Evolutionary conservation across 768 basidiomycete species (phyloP), one percentile per base, ranked within the genome.

Genomic region (Serendipita indica): DNA sequence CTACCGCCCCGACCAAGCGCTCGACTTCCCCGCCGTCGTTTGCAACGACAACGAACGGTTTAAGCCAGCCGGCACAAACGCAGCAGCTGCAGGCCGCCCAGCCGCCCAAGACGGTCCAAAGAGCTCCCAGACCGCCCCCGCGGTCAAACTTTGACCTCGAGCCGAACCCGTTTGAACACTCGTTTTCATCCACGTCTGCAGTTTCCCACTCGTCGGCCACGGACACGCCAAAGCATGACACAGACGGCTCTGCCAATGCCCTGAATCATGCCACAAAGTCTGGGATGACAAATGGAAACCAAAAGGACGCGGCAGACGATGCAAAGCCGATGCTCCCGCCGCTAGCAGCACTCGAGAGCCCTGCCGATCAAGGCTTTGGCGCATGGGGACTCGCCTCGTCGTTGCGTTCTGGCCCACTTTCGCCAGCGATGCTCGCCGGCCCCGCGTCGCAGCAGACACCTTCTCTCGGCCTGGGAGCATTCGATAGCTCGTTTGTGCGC

Each of bases 111-210:
- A n/a, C 18, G 41, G 18, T 5, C n/a, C 7, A 6, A n/a, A 60
- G 37, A 33, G 52, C 57, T 39, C 43, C 33, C 25, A 56, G 57
- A 22, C 64, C 61, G 18, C 62, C 79, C 68, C 79, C 74, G 25
- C 76, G 81, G 66, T 78, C 77, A 14, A 83, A 84, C 66, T 83
- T 86, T 69, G 75, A 78, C 68, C 77, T 86, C 33, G 91, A 94
- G 66, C 86, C 85, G 0, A 94, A 94, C 68, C 91, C 92, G 0
- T 96, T 96, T 67, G 94, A 99, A 67, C 88, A 91, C 71, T 92
- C 89, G 58, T 98, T 98, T 69, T 83, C 84, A 33, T 69, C 73
- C 58, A 63, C 72, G 52, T 65, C 69, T 32, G 66, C 72, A 58
- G 61, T 59, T 45, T 33, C 46, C 34, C n/a, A n/a, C n/a, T n/a